Base-by-base conservation (phyloP, 495 filamentous ascomycete genomes). In the Recurvomyces mirabilis region DNA sequence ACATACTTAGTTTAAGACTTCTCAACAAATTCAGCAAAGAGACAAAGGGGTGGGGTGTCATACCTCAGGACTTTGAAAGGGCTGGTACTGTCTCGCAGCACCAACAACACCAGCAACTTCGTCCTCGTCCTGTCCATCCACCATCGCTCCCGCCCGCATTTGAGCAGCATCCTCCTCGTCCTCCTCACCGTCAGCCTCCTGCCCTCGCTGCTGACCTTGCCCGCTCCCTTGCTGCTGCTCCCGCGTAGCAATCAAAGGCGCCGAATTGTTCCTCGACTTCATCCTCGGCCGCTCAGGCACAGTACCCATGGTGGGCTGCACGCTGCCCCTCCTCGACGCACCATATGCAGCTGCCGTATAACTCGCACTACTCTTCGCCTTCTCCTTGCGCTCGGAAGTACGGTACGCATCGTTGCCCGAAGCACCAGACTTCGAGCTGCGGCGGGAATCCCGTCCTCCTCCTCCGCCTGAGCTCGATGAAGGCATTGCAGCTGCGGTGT, bases 41-140 rank as follows among this genome's bases (percentile, higher is more conserved):
- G n/a, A n/a, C n/a, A n/a, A n/a, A n/a, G n/a, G 19, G 34, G 5
- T 7, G n/a, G 39, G 12, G 28, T 48, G 38, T 29, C 31, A 7
- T 46, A 54, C 51, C 51, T 54, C 51, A 26, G 51, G 47, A 38
- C 33, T 49, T 26, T 42, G 51, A 29, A 54, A 54, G 11, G 46
- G 46, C 26, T 50, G 46, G 26, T 46, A 54, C 30, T 49, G 46
- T 34, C 46, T 41, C 19, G 46, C 38, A 9, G 51, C 47, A 14
- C 51, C 51, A 12, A 54, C 51, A 4, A 33, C 51, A 13, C 51
- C 51, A 17, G 50, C 54, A 26, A 46, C 48, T 39, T 53, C 46
- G 19, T 50, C 50, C 35, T 56, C 50, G 20, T 50, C 54, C 25
- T 47, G 38, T 28, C 41, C 53, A 28, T 40, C 54, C 19, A 23